Base-by-base conservation (phyloP, 805 yeast species). In the Vanderwaltozyma verrucispora region DNA sequence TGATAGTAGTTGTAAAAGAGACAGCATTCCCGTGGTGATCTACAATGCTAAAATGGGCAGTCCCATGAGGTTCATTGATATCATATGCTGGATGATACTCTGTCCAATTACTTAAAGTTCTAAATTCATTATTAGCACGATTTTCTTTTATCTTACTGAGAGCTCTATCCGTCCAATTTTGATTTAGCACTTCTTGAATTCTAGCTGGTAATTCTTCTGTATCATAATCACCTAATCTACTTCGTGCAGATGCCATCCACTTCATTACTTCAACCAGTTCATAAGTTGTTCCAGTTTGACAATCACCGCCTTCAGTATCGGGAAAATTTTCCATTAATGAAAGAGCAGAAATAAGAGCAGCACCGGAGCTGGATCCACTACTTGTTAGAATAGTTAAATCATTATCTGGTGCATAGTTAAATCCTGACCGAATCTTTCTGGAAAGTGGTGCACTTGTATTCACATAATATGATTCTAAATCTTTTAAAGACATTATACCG, bases 221-320 rank as follows among this genome's bases (percentile, higher is more conserved):
- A 8, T 44, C 59, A 29, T 60, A 77, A 50, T 86, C 96, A 0
- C 97, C 97, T 19, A 89, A 67, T 47, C 85, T 72, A n/a, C 88
- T 75, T 44, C 96, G 69, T 0, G 80, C 89, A 11, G 89, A 71
- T 0, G 88, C 84, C 73, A 86, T 72, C 95, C 96, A 89, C 59
- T 89, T 89, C 94, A 89, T 85, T 3, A 82, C 64, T 60, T 89
- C 98, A 10, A 86, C 64, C 7, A 86, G 53, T 38, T 83, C 67
- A 50, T 84, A 96, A 2, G 77, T 64, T 12, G 72, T 68, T 11
- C 71, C 41, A 8, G 68, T 66, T 19, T 54, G 53, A 50, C 69
- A 66, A 44, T 77, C 83, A 13, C 62, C 63, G 4, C 71, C 71
- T 7, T 51, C 53, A 14, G 56, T 53, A 21, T 57, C 58, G 3